Evolutionary conservation across 2,329 filamentous ascomycete species (phyloP).

Genomic region (Colletotrichum sp.): DNA sequence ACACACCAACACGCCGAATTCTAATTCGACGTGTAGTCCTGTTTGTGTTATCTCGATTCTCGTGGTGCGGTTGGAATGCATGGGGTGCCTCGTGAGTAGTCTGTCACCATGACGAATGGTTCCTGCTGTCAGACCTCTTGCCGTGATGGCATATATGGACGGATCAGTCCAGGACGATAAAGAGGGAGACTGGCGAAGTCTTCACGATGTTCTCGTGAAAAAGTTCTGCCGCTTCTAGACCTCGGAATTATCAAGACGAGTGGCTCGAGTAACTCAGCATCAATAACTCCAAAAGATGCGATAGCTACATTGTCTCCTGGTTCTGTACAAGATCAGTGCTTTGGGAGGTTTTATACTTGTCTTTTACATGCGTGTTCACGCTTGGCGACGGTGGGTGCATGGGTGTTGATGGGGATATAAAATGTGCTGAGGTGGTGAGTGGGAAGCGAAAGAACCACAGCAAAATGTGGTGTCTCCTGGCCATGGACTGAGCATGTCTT

Average conservation of each 20-base stretch:
- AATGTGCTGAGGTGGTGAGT: background rate
- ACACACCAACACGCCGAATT: background rate
- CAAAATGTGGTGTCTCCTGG: background rate
- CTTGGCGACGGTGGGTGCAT: background rate
- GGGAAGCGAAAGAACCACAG: background rate
- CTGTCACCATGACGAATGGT: background rate
- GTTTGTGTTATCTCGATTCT: background rate
- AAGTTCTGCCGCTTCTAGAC: background rate
- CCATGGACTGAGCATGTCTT: too few species aligned
- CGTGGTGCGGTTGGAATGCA: background rate
- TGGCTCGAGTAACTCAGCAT: too few species aligned
- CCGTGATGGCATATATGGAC: background rate
- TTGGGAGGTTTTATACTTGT: background rate
- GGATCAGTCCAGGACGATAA: background rate
- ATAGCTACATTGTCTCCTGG: background rate
- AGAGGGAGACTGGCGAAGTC: rapidly evolving
- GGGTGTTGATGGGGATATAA: background rate
- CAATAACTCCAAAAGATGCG: too few species aligned
- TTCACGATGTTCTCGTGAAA: rapidly evolving
- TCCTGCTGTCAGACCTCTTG: background rate
- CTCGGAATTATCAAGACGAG: background rate
- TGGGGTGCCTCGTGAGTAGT: background rate
- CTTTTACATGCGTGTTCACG: background rate
- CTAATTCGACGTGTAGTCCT: too few species aligned
- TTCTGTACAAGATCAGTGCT: background rate